Evolutionary conservation across 768 basidiomycete species (phyloP).

Genomic region (Terana coerulea): DNA sequence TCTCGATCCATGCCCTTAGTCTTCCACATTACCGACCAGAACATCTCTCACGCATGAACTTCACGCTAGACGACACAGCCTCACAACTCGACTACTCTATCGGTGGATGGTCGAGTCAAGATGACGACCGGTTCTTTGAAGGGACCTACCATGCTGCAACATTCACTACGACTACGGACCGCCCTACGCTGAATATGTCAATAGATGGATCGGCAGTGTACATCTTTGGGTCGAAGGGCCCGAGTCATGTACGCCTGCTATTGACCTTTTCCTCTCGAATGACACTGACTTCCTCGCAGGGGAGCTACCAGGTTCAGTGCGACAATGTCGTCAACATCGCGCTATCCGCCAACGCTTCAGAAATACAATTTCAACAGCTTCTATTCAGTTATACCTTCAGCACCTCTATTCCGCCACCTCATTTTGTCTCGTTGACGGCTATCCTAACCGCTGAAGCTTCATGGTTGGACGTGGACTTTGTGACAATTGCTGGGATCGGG

Average conservation of each 20-base stretch:
- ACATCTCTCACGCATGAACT: constrained; percentile 25
- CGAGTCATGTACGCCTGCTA: constrained; percentile 27
- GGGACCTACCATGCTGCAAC: constrained; percentile 25
- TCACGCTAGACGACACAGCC: constrained; percentile 28
- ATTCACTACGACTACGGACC: constrained; percentile 12
- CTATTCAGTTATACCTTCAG: constrained; percentile 20
- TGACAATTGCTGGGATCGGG: too few species aligned
- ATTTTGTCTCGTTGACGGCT: constrained; percentile 21
- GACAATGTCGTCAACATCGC: too few species aligned
- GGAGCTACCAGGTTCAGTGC: too few species aligned
- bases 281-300: too few species aligned
- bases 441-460: constrained; percentile 10
- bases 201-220: constrained; percentile 20
- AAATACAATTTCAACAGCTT: constrained; percentile 21
- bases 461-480: constrained; percentile 29
- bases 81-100: constrained; percentile 20
- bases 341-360: constrained; percentile 17
- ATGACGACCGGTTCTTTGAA: constrained; percentile 20
- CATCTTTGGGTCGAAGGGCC: constrained; percentile 27
- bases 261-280: too few species aligned
- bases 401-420: neutral
- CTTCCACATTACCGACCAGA: too few species aligned
- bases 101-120: constrained; percentile 23
- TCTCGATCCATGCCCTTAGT: too few species aligned
- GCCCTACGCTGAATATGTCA: constrained; percentile 21